A percentile compares a stretch with the other conserved stretches of the same genome.
Conservation (phyloP, 805 yeast species). For the Sugiyamaella boreocaroliniensis region DNA sequence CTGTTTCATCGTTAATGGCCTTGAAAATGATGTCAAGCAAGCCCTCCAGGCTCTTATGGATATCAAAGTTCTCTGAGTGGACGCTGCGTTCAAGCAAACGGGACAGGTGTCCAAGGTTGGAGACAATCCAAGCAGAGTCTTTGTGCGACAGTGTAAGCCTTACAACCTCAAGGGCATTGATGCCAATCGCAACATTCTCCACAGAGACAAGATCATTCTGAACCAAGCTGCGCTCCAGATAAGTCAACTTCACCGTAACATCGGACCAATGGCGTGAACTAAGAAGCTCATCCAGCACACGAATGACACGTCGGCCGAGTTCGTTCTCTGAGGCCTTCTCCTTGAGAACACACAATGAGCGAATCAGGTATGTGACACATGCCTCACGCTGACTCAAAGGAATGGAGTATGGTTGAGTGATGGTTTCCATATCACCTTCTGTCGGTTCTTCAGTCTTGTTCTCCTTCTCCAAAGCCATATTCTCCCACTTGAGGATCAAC, state of each 20-base stretch:
- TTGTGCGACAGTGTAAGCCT: constrained; percentile 78
- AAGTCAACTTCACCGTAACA: constrained; percentile 75
- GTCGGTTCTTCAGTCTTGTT: constrained; percentile 26
- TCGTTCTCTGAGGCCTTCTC: constrained; percentile 80
- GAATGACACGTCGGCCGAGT: constrained; percentile 72
- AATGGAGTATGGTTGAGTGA: constrained; percentile 47
- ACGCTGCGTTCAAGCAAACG: constrained; percentile 73
- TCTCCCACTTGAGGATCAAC: constrained; percentile 80
- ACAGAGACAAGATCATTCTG: constrained; percentile 65
- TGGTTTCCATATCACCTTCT: constrained; percentile 22
- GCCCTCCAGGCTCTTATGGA: constrained; percentile 6
- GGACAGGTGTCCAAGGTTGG: constrained; percentile 62
- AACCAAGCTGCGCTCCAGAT: constrained; percentile 80
- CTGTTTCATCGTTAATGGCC: constrained; percentile 49
- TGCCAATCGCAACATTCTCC: constrained; percentile 61
- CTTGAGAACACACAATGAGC: constrained; percentile 81
- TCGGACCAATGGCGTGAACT: constrained; percentile 79
- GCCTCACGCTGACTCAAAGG: constrained; percentile 83
- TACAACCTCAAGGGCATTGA: constrained; percentile 87
- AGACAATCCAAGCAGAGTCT: constrained; percentile 68
- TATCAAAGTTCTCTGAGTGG: constrained; percentile 52
- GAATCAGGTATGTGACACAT: constrained; percentile 77
- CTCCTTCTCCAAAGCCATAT: constrained; percentile 26
- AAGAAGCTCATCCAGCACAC: constrained; percentile 65
- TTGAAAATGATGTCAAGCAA: constrained; percentile 23